Evolutionary conservation across 345 rosid species (phyloP).

Genomic region (Bruguiera gymnorhiza): DNA sequence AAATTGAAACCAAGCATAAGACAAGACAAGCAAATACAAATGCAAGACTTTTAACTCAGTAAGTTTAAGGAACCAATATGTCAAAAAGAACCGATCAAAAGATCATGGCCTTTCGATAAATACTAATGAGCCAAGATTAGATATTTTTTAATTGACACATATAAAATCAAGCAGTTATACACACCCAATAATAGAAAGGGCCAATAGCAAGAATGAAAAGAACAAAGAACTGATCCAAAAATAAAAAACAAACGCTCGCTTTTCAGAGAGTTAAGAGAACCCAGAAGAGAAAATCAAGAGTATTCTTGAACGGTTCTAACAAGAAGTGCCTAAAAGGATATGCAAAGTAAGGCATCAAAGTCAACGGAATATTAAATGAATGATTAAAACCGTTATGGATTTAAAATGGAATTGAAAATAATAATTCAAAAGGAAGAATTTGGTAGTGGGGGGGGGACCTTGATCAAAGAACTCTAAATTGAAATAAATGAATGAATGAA

Average conservation of each 20-base stretch:
- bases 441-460: not conserved
- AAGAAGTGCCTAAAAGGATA: not conserved
- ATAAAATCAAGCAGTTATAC: not conserved
- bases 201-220: not conserved
- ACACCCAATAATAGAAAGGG: not conserved
- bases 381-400: not conserved
- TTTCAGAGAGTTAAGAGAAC: not conserved
- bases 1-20: no score
- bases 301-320: not conserved
- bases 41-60: not conserved
- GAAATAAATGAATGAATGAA: slow-evolving; percentile 1
- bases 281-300: not conserved
- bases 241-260: not conserved
- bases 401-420: slow-evolving; percentile 3
- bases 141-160: not conserved
- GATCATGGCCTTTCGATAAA: not conserved
- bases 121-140: not conserved
- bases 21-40: not conserved
- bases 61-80: not conserved
- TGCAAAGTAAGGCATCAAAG: not conserved
- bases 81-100: not conserved
- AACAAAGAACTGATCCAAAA: not conserved
- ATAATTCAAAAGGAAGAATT: not conserved
- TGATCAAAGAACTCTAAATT: not conserved
- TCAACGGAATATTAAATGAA: not conserved